Evolutionary conservation across 163 green algal species (phyloP).

Genomic region (Coccomyxa subellipsoidea): DNA sequence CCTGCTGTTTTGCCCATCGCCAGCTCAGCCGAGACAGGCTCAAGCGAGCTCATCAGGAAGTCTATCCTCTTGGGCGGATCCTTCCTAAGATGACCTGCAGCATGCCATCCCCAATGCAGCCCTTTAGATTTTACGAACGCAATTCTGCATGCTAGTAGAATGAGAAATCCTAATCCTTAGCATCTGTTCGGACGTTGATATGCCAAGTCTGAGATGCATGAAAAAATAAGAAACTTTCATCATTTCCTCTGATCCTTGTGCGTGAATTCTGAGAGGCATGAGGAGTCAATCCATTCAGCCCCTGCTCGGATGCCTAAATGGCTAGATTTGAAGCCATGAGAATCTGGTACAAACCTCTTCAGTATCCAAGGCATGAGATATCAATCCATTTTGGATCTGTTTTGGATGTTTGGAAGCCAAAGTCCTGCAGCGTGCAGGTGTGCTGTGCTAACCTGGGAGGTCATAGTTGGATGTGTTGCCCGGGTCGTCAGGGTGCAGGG

Average conservation of each 20-base stretch:
- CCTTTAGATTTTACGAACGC: background rate
- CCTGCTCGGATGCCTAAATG: too few relatives aligned
- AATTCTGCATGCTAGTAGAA: background rate
- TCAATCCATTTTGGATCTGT: too few relatives aligned
- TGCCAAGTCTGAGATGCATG: too few relatives aligned
- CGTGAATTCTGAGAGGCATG: too few relatives aligned
- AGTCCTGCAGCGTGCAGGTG: background rate
- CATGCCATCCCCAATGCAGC: background rate
- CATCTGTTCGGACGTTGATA: too few relatives aligned
- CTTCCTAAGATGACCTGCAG: background rate
- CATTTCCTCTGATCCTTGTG: background rate
- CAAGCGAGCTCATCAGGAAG: background rate
- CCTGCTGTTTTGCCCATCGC: background rate
- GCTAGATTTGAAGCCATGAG: too few relatives aligned
- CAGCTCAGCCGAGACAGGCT: background rate
- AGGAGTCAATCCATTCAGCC: too few relatives aligned
- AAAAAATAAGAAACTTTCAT: background rate
- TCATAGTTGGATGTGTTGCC: constrained; percentile 17
- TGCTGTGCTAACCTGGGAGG: background rate
- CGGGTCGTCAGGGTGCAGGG: background rate
- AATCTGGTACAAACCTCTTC: too few relatives aligned
- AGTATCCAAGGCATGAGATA: too few relatives aligned
- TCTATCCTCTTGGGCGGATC: constrained; percentile 12
- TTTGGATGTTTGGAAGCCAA: background rate
- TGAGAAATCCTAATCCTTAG: too few relatives aligned